Conservation (phyloP, 2,329 filamentous ascomycete genomes). For the Cladosporium colombiae region DNA sequence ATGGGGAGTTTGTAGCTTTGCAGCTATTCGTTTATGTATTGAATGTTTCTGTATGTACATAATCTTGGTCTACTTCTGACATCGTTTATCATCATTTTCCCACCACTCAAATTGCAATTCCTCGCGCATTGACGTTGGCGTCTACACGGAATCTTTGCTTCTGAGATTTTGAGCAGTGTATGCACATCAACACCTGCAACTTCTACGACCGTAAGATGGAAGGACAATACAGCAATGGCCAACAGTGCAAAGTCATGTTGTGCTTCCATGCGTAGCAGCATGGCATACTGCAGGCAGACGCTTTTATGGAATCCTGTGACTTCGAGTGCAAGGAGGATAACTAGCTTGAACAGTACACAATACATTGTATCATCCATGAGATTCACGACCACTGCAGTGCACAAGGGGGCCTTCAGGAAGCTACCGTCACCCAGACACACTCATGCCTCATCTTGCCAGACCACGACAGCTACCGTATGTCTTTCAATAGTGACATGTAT, state of each 20-base stretch:
- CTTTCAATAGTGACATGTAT: too few relatives aligned
- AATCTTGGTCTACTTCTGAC: background rate
- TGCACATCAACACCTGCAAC: background rate
- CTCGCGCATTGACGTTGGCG: background rate
- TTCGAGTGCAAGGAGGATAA: background rate
- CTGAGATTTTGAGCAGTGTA: background rate
- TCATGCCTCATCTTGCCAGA: too few relatives aligned
- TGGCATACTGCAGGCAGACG: background rate
- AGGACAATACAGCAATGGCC: background rate
- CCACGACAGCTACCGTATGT: too few relatives aligned
- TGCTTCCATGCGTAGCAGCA: background rate
- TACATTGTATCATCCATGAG: background rate
- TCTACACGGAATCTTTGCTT: background rate
- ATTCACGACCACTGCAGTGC: too few relatives aligned
- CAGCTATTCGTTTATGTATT: background rate
- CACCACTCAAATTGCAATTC: background rate
- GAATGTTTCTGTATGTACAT: background rate
- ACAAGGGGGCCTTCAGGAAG: too few relatives aligned
- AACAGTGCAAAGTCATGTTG: background rate
- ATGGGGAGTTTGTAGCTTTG: background rate
- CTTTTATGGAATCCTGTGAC: background rate
- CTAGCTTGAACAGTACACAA: background rate
- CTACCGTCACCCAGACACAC: too few relatives aligned
- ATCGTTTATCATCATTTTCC: too few relatives aligned
- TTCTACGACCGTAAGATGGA: background rate